phyloP scores from a whole-genome alignment of 2,329 filamentous ascomycete genomes.

The Aspergillus flavus region DNA sequence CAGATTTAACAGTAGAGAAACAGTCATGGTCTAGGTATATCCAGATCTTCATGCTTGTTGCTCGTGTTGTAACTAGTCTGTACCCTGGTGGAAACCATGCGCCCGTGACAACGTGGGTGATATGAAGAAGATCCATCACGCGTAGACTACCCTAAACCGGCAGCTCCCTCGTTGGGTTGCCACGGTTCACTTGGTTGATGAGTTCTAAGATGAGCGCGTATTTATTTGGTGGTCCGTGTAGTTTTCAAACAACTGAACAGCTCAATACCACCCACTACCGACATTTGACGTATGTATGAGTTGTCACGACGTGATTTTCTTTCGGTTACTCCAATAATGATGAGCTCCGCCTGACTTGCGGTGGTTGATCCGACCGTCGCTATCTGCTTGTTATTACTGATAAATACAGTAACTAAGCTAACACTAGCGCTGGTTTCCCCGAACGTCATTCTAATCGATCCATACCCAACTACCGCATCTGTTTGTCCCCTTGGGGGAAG shows the following conservation, averaged over 20 bases:
- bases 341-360: conserved; percentile 26
- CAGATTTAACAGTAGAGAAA: not conserved
- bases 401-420: conserved; percentile 17
- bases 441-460: conserved; percentile 34
- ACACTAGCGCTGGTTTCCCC: conserved; percentile 19
- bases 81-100: not conserved
- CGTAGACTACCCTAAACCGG: conserved; percentile 15
- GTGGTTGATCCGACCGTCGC: conserved; percentile 25
- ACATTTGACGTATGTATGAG: conserved; percentile 16
- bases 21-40: not conserved
- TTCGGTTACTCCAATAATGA: conserved; percentile 14
- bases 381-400: conserved; percentile 8
- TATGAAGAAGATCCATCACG: not conserved
- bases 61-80: not conserved
- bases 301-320: conserved; percentile 22
- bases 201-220: not conserved
- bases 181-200: not conserved
- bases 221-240: not conserved
- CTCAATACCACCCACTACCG: not conserved
- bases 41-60: not conserved
- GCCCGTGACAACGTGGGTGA: not conserved
- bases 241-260: not conserved
- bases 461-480: conserved; percentile 16
- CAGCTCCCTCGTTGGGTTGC: not conserved
- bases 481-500: conserved; percentile 7